Conservation (phyloP, 2,329 filamentous ascomycete genomes). For the Fusarium sp. region DNA sequence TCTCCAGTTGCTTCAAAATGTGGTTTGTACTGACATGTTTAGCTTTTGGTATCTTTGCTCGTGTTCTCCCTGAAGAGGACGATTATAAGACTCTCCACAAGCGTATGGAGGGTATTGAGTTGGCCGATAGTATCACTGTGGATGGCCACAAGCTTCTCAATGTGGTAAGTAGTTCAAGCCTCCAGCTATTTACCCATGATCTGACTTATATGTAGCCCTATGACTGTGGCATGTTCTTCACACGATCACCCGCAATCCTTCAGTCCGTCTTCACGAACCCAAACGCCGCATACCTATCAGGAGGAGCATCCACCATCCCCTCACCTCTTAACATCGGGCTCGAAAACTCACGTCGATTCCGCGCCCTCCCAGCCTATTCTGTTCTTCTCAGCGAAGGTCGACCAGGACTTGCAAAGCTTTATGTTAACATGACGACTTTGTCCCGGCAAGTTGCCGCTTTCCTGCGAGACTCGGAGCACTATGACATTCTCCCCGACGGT, state of each 20-base stretch:
- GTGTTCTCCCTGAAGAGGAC: conserved; percentile 67
- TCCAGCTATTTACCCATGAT: not conserved
- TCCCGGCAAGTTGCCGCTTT: conserved; percentile 75
- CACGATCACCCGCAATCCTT: conserved; percentile 69
- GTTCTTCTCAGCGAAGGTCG: conserved; percentile 80
- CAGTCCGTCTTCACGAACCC: conserved; percentile 80
- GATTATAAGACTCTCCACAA: conserved; percentile 67
- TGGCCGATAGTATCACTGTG: conserved; percentile 87
- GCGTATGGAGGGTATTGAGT: conserved; percentile 73
- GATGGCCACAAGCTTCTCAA: conserved; percentile 95
- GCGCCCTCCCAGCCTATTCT: conserved; percentile 89
- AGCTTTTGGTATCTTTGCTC: conserved; percentile 87
- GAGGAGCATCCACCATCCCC: conserved; percentile 64
- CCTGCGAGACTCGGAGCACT: conserved; percentile 69
- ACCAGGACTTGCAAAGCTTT: conserved; percentile 74
- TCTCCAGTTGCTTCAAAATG: no score
- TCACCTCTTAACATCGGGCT: conserved; percentile 88
- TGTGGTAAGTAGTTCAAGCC: conserved; percentile 67
- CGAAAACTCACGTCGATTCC: conserved; percentile 91
- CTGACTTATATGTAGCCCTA: conserved; percentile 70
- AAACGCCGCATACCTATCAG: conserved; percentile 82
- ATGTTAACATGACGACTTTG: conserved; percentile 78
- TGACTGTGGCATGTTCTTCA: conserved; percentile 91
- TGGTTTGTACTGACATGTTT: conserved; percentile 2
- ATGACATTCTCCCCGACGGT: conserved; percentile 72